Base-by-base conservation (phyloP, 2,329 filamentous ascomycete genomes). In the Plenodomus lindquistii region DNA sequence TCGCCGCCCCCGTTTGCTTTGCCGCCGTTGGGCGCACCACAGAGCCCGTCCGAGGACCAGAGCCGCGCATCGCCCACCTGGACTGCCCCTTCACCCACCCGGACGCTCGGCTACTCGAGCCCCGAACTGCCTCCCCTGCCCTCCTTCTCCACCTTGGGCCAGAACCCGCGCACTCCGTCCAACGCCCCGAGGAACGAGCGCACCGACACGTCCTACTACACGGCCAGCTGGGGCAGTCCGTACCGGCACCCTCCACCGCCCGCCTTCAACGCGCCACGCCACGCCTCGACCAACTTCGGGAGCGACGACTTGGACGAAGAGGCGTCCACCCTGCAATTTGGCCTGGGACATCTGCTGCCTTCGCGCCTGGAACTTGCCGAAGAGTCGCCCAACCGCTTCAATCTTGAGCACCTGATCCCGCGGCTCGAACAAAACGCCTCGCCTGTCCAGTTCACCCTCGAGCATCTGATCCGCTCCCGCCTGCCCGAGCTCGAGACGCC, bases 221-320 rank as follows among this genome's bases (percentile, higher is more conserved):
- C 90, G 39, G 87, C 91, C 40, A 92, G 87, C 70, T 96, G 92
- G 91, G 92, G 92, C 47, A 96, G 91, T 44, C 92, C 92, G 18
- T 96, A 96, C 74, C 86, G 88, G 46, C 81, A 81, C 53, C 81
- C 86, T 34, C 27, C 27, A 31, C 77, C 80, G 11, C 87, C 59
- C 72, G 67, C 54, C 15, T 68, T 67, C 57, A 64, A 67, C 49
- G 53, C 54, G 2, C 62, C 59, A 53, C 70, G 62, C 35, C 58
- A 57, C 11, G 46, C 46, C 41, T 69, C 65, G 48, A 60, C 61
- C 24, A 52, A 61, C 29, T 63, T 69, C 24, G 71, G 60, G 29
- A 73, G 70, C 55, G 72, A 74, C 67, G 69, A 72, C 42, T 59
- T 72, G 45, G 70, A 73, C 16, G 69, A 69, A 46, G 68, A 65